Evolutionary conservation across 495 filamentous ascomycete genomes (phyloP), one percentile per base, ranked within the genome.

Genomic region (Penicillium paxilli): DNA sequence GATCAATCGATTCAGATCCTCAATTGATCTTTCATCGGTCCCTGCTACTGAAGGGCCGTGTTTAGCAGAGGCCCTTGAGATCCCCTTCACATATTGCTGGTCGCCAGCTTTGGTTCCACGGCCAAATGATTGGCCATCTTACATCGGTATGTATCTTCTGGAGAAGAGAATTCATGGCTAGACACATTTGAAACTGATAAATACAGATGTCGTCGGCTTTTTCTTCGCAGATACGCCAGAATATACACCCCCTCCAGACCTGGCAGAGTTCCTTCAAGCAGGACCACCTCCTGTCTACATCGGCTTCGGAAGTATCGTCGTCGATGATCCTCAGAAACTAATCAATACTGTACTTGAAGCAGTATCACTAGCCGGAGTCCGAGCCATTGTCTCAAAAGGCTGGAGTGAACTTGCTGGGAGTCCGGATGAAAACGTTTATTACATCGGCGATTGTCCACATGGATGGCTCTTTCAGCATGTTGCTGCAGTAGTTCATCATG

Each of bases 391-490:
- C 11, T 86, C 82, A 2, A 80, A 79, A 46, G 85, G 85, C 11
- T 89, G 85, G 85, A 80, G 83, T 57, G 77, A 80, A 11, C 66
- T 88, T 23, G 80, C 79, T n/a, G 76, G 74, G 7, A 68, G 69
- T 7, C 62, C 73, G 12, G 63, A 77, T 41, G 58, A 64, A 5
- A 72, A 79, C 47, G 70, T 87, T 24, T 80, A 79, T 54, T 80
- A 83, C 54, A 68, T 86, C 12, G 84, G 76, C 26, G 82, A 87
- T 57, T 80, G 78, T 50, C 86, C 86, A 9, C 82, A 87, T 49
- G 83, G 83, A 33, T 87, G 84, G 84, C 75, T 88, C 1, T 88
- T 88, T 59, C 71, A 83, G 55, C 80, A 79, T 41, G 84, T 87
- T 0, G 66, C 80, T 17, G 75, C 71, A 6, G 84, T 88, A 0